Evolutionary conservation across 768 basidiomycete genomes (phyloP), one percentile per base, ranked within the genome.

Genomic region (Serendipita indica): DNA sequence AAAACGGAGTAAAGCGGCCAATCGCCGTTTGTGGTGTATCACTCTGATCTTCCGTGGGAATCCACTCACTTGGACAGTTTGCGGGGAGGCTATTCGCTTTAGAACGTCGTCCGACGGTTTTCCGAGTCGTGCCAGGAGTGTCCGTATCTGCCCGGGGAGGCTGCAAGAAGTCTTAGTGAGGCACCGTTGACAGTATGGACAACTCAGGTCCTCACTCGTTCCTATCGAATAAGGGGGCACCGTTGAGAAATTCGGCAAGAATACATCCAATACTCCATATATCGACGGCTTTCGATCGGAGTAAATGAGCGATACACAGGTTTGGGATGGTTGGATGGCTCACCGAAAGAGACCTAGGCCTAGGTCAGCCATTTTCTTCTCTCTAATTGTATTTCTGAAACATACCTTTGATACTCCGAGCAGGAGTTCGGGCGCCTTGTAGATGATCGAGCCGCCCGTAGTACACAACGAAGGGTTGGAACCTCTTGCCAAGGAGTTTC

Each of bases 221-320:
- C 57, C 96, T 94, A 72, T 98, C 98, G 76, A 85, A 96, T 63
- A 96, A 88, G 1, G 93, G 93, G 68, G 92, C 92, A 34, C 92
- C 91, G 3, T 89, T 87, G 18, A 96, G 72, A 32, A 97, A 74
- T 69, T 97, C 93, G 1, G 91, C 93, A 27, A 96, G 75, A 63
- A 97, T 94, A 69, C 93, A 96, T 5, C 93, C 93, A 54, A 94
- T 83, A 1, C 87, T 89, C 93, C 93, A 97, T 13, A 96, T 86
- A 64, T 97, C 93, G 67, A 97, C 32, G 25, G 49, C 49, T 54
- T 7, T 13, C 4, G 10, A 4, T 28, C n/a, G n/a, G n/a, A n/a
- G n/a, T n/a, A n/a, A n/a, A n/a, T n/a, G n/a, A n/a, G n/a, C n/a
- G n/a, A n/a, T n/a, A n/a, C n/a, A n/a, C n/a, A n/a, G n/a, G n/a